phyloP scores from a whole-genome alignment of 176 grass and related monocot species.

The Bolboschoenus planiculmis region DNA sequence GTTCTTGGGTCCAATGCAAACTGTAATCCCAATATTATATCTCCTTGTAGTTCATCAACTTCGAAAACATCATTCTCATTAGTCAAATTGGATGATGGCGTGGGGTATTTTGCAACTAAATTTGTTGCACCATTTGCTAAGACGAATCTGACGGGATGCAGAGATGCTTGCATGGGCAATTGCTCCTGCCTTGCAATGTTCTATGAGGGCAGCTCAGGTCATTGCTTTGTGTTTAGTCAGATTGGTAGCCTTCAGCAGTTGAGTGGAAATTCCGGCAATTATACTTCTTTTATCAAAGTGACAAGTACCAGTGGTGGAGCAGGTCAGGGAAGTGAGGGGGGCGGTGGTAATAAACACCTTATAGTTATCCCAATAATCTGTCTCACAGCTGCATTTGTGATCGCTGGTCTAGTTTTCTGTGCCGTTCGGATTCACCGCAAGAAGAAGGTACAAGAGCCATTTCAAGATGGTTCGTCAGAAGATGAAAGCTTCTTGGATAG shows the following conservation, averaged over 20 bases:
- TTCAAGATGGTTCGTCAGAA: conserved; percentile 57
- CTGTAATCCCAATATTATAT: conserved; percentile 41
- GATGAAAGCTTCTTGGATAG: conserved; percentile 72
- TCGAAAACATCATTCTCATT: conserved; percentile 37
- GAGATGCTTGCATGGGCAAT: conserved; percentile 51
- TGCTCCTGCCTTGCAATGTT: conserved; percentile 76
- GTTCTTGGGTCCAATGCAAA: conserved; percentile 38
- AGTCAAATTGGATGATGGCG: conserved; percentile 43
- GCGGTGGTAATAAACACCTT: conserved; percentile 10
- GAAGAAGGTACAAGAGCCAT: conserved; percentile 38
- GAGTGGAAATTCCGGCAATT: conserved; percentile 17
- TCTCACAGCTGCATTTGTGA: conserved; percentile 42
- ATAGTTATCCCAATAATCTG: conserved; percentile 51
- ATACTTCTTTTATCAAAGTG: conserved; percentile 65
- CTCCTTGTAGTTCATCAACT: conserved; percentile 39
- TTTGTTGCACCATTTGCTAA: conserved; percentile 40
- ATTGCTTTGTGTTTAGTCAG: conserved; percentile 74
- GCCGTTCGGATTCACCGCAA: conserved; percentile 54
- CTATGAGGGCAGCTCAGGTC: conserved; percentile 36
- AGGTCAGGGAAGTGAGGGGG: conserved; percentile 22
- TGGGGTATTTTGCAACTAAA: conserved; percentile 64
- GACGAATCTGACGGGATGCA: conserved; percentile 62
- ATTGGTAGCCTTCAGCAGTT: conserved; percentile 73
- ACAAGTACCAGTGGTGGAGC: conserved; percentile 11
- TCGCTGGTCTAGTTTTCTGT: conserved; percentile 44